Evolutionary conservation across 2,329 filamentous ascomycete species (phyloP).

Genomic region (Arthrobotrys conoides): DNA sequence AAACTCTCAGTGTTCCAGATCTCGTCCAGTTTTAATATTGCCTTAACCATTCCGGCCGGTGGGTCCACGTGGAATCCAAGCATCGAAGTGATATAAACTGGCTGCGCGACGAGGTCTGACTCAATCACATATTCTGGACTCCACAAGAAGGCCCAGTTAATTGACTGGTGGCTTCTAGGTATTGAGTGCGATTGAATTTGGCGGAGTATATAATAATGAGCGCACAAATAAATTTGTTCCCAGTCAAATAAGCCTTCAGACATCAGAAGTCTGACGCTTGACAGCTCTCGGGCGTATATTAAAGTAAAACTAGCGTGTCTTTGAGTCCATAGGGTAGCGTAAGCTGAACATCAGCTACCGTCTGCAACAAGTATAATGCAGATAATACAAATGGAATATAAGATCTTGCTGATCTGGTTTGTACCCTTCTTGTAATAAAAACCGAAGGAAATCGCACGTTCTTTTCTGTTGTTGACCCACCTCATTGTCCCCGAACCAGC

Average conservation of each 20-base stretch:
- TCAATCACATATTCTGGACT: no score
- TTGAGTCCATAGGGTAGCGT: neutral
- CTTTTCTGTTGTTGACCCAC: no score
- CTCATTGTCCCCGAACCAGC: no score
- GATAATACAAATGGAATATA: neutral
- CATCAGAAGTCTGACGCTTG: neutral
- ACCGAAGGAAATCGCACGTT: neutral
- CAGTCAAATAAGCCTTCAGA: slow-evolving; percentile 3
- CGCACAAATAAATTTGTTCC: neutral
- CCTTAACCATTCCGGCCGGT: neutral
- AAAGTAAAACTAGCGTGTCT: neutral
- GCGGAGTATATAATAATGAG: no score
- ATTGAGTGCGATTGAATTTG: no score
- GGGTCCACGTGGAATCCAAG: no score
- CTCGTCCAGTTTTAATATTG: neutral
- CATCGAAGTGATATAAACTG: no score
- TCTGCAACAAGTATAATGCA: neutral
- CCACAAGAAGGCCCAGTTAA: no score
- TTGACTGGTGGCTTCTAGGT: no score
- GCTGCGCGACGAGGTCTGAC: no score
- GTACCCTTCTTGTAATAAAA: slow-evolving; percentile 18
- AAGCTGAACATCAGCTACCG: neutral
- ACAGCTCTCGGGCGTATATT: neutral
- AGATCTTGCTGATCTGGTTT: neutral
- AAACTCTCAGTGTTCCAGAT: neutral